These are phyloP conservation scores for Podospora didyma DNA, from an alignment of 495 filamentous ascomycete genomes.

Conservation along the genomic window DNA sequence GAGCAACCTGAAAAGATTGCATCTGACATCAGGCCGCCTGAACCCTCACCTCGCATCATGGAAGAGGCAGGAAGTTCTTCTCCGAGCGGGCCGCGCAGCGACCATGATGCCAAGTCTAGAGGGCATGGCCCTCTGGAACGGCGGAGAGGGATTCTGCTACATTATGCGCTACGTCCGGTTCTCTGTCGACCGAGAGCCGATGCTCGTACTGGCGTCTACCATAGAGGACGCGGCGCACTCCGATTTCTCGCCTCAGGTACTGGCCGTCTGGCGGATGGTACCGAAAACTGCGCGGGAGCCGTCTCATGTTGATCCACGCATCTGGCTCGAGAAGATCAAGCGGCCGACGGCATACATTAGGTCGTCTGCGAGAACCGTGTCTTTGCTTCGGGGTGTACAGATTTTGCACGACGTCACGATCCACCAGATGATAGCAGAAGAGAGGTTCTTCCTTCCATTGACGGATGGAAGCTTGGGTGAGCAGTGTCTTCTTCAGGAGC, in stretches of 20 bases:
- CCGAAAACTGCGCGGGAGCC: neutral
- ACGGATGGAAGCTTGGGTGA: neutral
- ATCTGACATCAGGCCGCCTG: conserved; percentile 1
- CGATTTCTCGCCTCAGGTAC: neutral
- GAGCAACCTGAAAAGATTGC: neutral
- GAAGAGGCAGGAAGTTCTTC: neutral
- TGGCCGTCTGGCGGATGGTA: neutral
- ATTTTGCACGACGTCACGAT: neutral
- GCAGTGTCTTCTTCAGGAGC: too few relatives aligned
- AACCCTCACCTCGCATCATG: neutral
- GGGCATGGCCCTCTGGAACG: neutral
- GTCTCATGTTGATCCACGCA: neutral
- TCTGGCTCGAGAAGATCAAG: neutral
- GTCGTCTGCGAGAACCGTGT: neutral
- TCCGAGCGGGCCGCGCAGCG: neutral
- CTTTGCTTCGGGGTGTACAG: neutral
- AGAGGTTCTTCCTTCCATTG: conserved; percentile 2
- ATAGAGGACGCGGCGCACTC: neutral
- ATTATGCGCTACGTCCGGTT: neutral
- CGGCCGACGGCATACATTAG: neutral
- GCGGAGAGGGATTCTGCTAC: neutral
- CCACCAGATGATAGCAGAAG: conserved; percentile 1
- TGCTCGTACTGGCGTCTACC: neutral
- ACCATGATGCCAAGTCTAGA: conserved; percentile 1
- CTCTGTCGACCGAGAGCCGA: neutral